These are phyloP conservation scores for Raddia distichophylla DNA, from an alignment of 176 grass and related monocot species.

Conservation along the genomic window DNA sequence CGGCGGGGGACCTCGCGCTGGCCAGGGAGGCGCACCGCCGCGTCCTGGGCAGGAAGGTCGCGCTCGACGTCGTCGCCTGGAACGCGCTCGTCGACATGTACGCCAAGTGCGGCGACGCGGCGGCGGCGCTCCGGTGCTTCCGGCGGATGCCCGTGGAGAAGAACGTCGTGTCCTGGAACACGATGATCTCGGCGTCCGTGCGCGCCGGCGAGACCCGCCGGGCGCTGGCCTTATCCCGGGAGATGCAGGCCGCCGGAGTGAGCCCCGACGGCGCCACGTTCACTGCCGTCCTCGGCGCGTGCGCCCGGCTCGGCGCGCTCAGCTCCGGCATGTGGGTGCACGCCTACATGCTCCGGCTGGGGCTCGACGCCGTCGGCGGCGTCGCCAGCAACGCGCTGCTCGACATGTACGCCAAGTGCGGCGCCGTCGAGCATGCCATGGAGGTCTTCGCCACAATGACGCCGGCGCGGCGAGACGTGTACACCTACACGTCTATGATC, in stretches of 20 bases:
- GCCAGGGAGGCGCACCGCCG: slow-evolving; percentile 52
- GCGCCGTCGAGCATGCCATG: slow-evolving; percentile 51
- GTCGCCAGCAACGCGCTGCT: slow-evolving; percentile 66
- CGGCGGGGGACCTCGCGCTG: slow-evolving; percentile 40
- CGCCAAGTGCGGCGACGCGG: slow-evolving; percentile 61
- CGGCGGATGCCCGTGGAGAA: slow-evolving; percentile 34
- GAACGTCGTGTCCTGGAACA: slow-evolving; percentile 76
- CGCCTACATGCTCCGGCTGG: slow-evolving; percentile 30
- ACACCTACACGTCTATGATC: slow-evolving; percentile 70
- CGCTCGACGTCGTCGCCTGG: slow-evolving; percentile 60
- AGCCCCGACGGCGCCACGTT: slow-evolving; percentile 55
- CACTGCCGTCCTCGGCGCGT: slow-evolving; percentile 54
- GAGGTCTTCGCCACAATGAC: slow-evolving; percentile 59
- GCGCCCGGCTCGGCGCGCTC: slow-evolving; percentile 62
- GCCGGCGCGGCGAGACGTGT: slow-evolving; percentile 57
- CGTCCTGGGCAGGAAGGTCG: slow-evolving; percentile 24
- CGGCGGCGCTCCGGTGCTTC: slow-evolving; percentile 55
- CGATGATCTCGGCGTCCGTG: slow-evolving; percentile 54
- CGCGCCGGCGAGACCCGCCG: slow-evolving; percentile 25
- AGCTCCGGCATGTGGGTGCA: slow-evolving; percentile 70
- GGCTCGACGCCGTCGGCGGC: slow-evolving; percentile 13
- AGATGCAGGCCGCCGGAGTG: slow-evolving; percentile 45
- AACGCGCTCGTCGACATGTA: slow-evolving; percentile 85
- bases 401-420: slow-evolving; percentile 89
- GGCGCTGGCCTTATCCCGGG: slow-evolving; percentile 47